These are phyloP conservation scores for Phytopythium sindhum DNA, from an alignment of 352 stramenopile genomes.

Conservation along the genomic window DNA sequence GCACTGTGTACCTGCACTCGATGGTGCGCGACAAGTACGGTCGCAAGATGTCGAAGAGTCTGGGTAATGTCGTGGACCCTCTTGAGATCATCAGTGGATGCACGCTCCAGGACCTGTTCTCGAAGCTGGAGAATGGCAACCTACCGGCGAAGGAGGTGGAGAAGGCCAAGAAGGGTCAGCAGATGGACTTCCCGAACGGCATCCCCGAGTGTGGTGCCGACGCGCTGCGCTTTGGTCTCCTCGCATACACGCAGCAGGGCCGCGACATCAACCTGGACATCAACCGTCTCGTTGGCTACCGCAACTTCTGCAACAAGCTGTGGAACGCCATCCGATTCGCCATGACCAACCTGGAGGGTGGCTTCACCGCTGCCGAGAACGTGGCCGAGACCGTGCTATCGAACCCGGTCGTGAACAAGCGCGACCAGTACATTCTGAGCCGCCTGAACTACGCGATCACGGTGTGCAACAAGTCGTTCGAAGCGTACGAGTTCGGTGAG, in stretches of 20 bases:
- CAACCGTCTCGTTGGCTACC: slow-evolving; percentile 97
- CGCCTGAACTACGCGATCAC: slow-evolving; percentile 75
- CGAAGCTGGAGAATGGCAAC: slow-evolving; percentile 97
- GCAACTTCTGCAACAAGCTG: slow-evolving; percentile 99
- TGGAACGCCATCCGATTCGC: slow-evolving; percentile 99
- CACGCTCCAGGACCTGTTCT: slow-evolving; percentile 91
- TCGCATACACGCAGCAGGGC: slow-evolving; percentile 93
- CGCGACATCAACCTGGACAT: slow-evolving; percentile 99
- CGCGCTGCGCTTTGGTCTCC: slow-evolving; percentile 97
- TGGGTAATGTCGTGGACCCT: slow-evolving; percentile 98
- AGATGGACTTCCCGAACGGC: slow-evolving; percentile 97
- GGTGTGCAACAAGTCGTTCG: slow-evolving; percentile 83
- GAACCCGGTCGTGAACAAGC: slow-evolving; percentile 60
- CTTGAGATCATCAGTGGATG: slow-evolving; percentile 97
- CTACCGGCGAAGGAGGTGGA: slow-evolving; percentile 96
- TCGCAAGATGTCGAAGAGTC: slow-evolving; percentile 99
- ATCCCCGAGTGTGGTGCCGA: slow-evolving; percentile 99
- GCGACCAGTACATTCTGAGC: slow-evolving; percentile 84
- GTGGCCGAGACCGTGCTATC: slow-evolving; percentile 55
- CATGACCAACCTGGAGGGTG: slow-evolving; percentile 93
- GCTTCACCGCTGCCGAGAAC: slow-evolving; percentile 49
- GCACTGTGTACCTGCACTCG: slow-evolving; percentile 96
- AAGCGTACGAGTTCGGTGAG: slow-evolving; percentile 95
- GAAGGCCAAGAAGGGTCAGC: slow-evolving; percentile 97
- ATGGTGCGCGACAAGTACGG: slow-evolving; percentile 98